phyloP scores from a whole-genome alignment of 2,329 filamentous ascomycete species.

The Xylariomycetidae sp. region DNA sequence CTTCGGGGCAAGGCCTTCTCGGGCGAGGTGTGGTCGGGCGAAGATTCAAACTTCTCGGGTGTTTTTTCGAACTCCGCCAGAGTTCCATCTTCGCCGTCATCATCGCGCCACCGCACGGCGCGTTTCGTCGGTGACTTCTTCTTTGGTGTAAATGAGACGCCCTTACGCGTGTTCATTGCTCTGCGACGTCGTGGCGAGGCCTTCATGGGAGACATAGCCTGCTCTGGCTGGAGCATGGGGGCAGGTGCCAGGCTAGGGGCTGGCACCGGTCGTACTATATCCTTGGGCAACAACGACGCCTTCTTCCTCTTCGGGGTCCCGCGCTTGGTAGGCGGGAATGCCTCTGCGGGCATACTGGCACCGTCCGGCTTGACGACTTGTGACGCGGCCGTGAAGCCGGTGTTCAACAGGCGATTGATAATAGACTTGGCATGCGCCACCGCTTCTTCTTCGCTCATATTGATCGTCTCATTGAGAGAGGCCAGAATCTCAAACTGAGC shows the following conservation, averaged over 20 bases:
- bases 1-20: conserved; percentile 40
- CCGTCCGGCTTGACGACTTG: conserved; percentile 91
- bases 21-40: conserved; percentile 48
- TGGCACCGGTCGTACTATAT: conserved; percentile 37
- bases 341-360: conserved; percentile 47
- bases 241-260: conserved; percentile 32
- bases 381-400: conserved; percentile 66
- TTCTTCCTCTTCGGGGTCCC: conserved; percentile 75
- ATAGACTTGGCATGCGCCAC: conserved; percentile 71
- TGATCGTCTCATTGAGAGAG: conserved; percentile 73
- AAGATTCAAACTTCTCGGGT: conserved; percentile 61
- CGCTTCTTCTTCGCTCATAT: conserved; percentile 78
- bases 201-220: conserved; percentile 61
- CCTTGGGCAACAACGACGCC: conserved; percentile 30
- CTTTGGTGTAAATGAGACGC: conserved; percentile 76
- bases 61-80: conserved; percentile 90
- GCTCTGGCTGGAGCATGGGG: conserved; percentile 22
- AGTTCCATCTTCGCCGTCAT: conserved; percentile 73
- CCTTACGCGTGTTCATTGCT: conserved; percentile 56
- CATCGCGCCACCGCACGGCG: conserved; percentile 86
- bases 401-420: conserved; percentile 70
- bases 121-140: conserved; percentile 66
- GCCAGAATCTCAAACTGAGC: conserved; percentile 90
- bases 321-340: conserved; percentile 62
- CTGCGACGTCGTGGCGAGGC: conserved; percentile 79